Percentiles rank a stretch among this genome's conserved stretches.
Conservation (phyloP, 768 basidiomycete species). For the Leccinellum luteum region DNA sequence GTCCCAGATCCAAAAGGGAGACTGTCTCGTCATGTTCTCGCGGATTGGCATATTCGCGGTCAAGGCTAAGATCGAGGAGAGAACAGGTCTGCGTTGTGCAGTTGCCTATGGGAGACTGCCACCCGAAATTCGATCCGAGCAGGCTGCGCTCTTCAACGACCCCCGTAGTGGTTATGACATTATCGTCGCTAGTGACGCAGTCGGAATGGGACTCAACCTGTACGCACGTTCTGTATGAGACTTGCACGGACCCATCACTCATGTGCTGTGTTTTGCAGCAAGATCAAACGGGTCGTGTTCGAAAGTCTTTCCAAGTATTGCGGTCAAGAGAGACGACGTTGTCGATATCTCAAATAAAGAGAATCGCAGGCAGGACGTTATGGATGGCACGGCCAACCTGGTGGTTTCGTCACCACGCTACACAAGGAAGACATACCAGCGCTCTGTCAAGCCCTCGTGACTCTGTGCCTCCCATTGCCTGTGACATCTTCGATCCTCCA, state of each 20-base stretch:
- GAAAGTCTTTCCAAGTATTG: constrained; percentile 34
- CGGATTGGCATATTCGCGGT: constrained; percentile 71
- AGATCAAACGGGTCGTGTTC: constrained; percentile 88
- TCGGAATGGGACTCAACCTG: constrained; percentile 98
- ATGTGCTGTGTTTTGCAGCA: constrained; percentile 38
- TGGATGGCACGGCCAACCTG: constrained; percentile 56
- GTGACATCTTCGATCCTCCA: constrained; percentile 46
- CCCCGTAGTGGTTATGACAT: constrained; percentile 81
- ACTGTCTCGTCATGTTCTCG: constrained; percentile 89
- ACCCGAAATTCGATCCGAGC: constrained; percentile 87
- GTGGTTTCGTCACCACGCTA: constrained; percentile 77
- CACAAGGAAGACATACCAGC: constrained; percentile 56
- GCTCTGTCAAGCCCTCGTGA: constrained; percentile 53
- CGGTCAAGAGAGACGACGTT: constrained; percentile 38
- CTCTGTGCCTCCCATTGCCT: constrained; percentile 47
- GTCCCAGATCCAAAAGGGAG: constrained; percentile 66
- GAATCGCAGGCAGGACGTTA: constrained; percentile 95
- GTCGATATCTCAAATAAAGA: constrained; percentile 79
- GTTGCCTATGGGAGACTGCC: constrained; percentile 92
- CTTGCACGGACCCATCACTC: background rate
- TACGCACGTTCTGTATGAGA: constrained; percentile 37
- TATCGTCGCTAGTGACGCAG: constrained; percentile 90
- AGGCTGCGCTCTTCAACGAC: constrained; percentile 88
- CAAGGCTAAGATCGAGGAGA: constrained; percentile 68
- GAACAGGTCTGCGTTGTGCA: constrained; percentile 78